Base-by-base conservation (phyloP, 1,139 yeast genomes). In the Schwanniomyces etchellsii region DNA sequence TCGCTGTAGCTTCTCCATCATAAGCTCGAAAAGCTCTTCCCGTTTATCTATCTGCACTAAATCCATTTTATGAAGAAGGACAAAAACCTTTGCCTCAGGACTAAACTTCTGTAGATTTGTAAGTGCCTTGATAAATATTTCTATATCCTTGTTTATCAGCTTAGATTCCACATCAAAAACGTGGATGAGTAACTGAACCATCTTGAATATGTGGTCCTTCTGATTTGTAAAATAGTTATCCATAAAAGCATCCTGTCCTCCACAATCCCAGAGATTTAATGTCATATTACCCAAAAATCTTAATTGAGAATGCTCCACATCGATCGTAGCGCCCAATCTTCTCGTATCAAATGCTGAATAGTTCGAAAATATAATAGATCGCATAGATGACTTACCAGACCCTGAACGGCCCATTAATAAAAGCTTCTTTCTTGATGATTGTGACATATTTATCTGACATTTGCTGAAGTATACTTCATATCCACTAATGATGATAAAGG, bases 281-380 rank as follows among this genome's bases (percentile, higher is more conserved):
- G 96, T 88, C 94, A 91, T 86, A 52, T 91, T 89, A 4, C 96
- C 96, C 37, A 91, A 64, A 50, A 91, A 89, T 34, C 97, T 65
- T 32, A 91, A 64, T 57, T 91, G 96, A 4, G 97, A 88, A 51
- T 91, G 96, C 52, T 93, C 98, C 16, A 91, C 97, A 50, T 93
- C 98, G 37, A 93, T 89, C 1, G 98, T 91, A 15, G 98, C 98
- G 1, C 98, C 98, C 11, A 91, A 61, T 38, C 98, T 68, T 43
- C 97, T 70, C 2, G 99, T 91, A 50, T 91, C 98, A 50, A 89
- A 85, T 0, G 99, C 98, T 3, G 96, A 84, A 57, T 91, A 93
- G 52, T 93, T 91, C 50, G 91, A 78, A 55, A 91, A 91, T 44
- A 91, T 91, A 40, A 91, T 91, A 29, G 95, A 85, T 46, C 98